phyloP scores from a whole-genome alignment of 2,329 filamentous ascomycete genomes.

The Sporothrix euskadiensis region DNA sequence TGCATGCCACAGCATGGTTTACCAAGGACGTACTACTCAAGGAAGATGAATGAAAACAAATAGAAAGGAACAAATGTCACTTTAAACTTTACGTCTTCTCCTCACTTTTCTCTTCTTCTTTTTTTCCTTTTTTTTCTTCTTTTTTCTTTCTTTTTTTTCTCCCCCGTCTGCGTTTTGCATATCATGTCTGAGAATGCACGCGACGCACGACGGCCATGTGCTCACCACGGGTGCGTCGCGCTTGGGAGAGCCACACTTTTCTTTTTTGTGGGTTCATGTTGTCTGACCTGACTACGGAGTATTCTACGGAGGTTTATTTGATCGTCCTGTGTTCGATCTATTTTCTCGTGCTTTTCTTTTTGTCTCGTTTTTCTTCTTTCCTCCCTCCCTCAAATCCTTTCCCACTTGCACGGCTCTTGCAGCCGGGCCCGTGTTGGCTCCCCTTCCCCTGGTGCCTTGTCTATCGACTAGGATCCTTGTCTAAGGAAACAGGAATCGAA shows the following conservation, averaged over 20 bases:
- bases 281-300: not conserved
- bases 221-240: not conserved
- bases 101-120: not conserved
- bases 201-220: constrained; percentile 6
- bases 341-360: not conserved
- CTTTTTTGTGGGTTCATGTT: not conserved
- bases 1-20: not conserved
- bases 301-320: not conserved
- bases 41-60: not conserved
- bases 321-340: not conserved
- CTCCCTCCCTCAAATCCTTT: too few species aligned
- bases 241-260: not conserved
- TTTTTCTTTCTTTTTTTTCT: too few species aligned
- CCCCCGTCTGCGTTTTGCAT: not conserved
- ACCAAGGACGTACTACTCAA: not conserved
- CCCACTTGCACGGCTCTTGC: not conserved
- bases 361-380: not conserved
- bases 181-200: not conserved
- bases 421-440: not conserved
- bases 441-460: not conserved
- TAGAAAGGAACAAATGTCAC: not conserved
- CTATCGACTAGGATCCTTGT: not conserved
- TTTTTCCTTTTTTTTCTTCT: too few species aligned
- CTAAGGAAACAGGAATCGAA: not conserved
- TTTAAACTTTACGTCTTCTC: too few species aligned